These are phyloP conservation scores for Golubevia sp. DNA, from an alignment of 1,284 basidiomycete species.

Conservation along the genomic window DNA sequence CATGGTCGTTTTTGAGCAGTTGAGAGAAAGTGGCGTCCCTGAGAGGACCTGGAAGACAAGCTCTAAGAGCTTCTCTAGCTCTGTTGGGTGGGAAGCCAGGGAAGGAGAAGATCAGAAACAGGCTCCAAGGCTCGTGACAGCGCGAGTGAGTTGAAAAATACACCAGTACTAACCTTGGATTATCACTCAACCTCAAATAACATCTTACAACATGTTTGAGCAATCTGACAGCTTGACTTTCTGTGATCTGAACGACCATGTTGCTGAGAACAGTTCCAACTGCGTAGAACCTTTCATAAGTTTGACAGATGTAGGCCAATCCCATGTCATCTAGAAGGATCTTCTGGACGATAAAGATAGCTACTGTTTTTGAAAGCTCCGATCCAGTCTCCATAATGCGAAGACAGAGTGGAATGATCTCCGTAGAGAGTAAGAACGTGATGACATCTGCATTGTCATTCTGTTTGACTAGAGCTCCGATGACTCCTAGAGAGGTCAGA, in stretches of 20 bases:
- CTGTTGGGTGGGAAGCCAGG: slow-evolving; percentile 63
- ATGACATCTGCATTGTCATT: slow-evolving; percentile 99
- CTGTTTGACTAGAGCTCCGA: slow-evolving; percentile 99
- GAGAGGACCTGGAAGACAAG: slow-evolving; percentile 94
- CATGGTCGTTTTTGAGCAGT: slow-evolving; percentile 70
- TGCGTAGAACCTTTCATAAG: slow-evolving; percentile 98
- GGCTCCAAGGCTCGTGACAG: not conserved
- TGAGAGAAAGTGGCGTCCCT: slow-evolving; percentile 91
- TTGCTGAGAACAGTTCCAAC: slow-evolving; percentile 97
- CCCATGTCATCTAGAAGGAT: slow-evolving; percentile 98
- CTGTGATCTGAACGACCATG: slow-evolving; percentile 82
- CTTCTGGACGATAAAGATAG: slow-evolving; percentile 99
- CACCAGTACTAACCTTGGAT: slow-evolving; percentile 76
- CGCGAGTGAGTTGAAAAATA: slow-evolving; percentile 1
- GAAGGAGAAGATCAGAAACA: slow-evolving; percentile 6
- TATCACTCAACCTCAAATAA: slow-evolving; percentile 94
- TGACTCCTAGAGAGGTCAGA: slow-evolving; percentile 95
- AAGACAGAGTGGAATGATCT: slow-evolving; percentile 98
- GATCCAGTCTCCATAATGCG: slow-evolving; percentile 99
- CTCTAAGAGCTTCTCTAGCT: slow-evolving; percentile 91
- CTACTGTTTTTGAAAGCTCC: slow-evolving; percentile 98
- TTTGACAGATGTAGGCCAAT: slow-evolving; percentile 97
- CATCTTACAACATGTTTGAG: slow-evolving; percentile 98
- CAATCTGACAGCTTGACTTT: slow-evolving; percentile 93
- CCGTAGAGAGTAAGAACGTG: slow-evolving; percentile 97